Base-by-base conservation (phyloP, 1,284 basidiomycete genomes). In the Melanopsichium pennsylvanicum region DNA sequence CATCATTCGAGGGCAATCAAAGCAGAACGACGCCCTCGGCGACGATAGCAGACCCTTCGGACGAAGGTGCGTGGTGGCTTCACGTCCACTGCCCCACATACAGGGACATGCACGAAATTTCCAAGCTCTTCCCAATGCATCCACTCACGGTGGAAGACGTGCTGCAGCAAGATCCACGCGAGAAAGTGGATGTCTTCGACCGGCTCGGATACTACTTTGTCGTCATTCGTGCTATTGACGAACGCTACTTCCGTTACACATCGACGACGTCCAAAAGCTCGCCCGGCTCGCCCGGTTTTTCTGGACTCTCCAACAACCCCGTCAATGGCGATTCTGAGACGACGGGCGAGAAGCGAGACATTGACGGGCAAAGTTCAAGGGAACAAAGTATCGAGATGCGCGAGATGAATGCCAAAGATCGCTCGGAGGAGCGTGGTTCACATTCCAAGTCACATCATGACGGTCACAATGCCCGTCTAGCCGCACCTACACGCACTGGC, bases 131-230 rank as follows among this genome's bases (percentile, higher is more conserved):
- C 22, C 91, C 92, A 46, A 85, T 97, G 2, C 94, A 97, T 81
- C 94, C 94, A 0, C 85, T 97, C 18, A 97, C 94, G 0, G 86
- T 97, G 13, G 94, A 97, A 82, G 94, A 97, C 83, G 92, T 97
- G 29, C 82, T 97, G n/a, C 91, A 93, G 67, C 89, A 92, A 82
- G 93, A 97, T 67, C 89, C 91, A 16, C 87, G 93, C 29, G 94
- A 97, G 82, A 97, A 97, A 82, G 84, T 96, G 13, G 94, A 97
- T 76, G 83, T 88, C 4, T 97, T 95, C 79, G 88, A 91, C 6
- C 88, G 87, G 60, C 86, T 97, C 8, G 93, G 93, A 0, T 97
- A 97, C 82, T 93, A 96, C 81, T 93, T 97, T 76, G 85, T 97
- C 52, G 90, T 90, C 9, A 90, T 97, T 66, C 87, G 92, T 43